Conservation (phyloP, 2,329 filamentous ascomycete species). For the Penicillium rolfsii region DNA sequence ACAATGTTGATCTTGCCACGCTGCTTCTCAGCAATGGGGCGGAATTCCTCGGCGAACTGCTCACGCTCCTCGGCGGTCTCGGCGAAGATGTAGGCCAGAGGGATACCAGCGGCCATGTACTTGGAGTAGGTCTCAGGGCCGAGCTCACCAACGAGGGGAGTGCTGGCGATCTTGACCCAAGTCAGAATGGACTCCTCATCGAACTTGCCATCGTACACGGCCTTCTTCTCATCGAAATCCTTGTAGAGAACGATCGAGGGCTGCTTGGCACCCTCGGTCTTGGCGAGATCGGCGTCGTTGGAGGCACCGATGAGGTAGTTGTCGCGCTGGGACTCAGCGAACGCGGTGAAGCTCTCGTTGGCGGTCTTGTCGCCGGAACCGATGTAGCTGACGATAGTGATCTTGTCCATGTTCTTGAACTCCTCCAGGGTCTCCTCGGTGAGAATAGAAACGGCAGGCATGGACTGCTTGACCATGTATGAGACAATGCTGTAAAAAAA, state of each 20-base stretch:
- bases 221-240: conserved; percentile 95
- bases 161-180: conserved; percentile 83
- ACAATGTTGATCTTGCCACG: conserved; percentile 97
- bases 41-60: conserved; percentile 74
- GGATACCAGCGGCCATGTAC: conserved; percentile 92
- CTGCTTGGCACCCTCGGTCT: conserved; percentile 85
- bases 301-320: conserved; percentile 89
- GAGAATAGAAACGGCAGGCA: conserved; percentile 86
- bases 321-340: conserved; percentile 79
- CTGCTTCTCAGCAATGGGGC: conserved; percentile 85
- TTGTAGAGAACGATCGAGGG: conserved; percentile 95
- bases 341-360: conserved; percentile 77
- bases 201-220: conserved; percentile 78
- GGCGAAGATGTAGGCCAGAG: conserved; percentile 96
- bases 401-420: conserved; percentile 98
- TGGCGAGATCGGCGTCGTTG: conserved; percentile 79
- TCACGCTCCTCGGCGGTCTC: conserved; percentile 89
- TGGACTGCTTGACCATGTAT: conserved; percentile 98
- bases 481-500: conserved; percentile 59
- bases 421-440: conserved; percentile 83
- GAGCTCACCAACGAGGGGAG: conserved; percentile 91
- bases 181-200: conserved; percentile 76
- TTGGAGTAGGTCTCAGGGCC: conserved; percentile 93
- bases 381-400: conserved; percentile 90
- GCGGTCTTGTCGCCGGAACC: conserved; percentile 77